Evolutionary conservation across 2,329 filamentous ascomycete genomes (phyloP), one percentile per base, ranked within the genome.

Genomic region (Xylariaceae sp.): DNA sequence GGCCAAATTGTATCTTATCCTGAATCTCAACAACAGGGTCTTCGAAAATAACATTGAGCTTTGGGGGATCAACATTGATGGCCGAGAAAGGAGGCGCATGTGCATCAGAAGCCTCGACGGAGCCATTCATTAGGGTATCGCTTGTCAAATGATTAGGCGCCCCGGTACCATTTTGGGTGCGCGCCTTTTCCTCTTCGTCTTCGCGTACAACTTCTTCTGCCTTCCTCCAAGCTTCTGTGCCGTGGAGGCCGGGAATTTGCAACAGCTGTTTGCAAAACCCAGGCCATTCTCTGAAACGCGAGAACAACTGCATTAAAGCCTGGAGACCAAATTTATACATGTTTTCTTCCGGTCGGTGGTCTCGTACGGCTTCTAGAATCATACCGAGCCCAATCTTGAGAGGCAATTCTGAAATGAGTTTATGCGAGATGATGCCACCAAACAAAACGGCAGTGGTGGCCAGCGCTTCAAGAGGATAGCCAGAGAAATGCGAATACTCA

Each of bases 261-360:
- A 95, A 74, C 5, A 99, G 81, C 57, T 94, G 85, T 57, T 88
- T 87, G 70, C 93, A 97, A 65, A 97, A 95, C 2, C 89, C 90
- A n/a, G 92, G 91, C 94, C 94, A 99, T 68, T 99, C 94, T 4
- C 85, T 81, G 42, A 99, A 84, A 33, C 94, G 85, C 32, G 84
- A 81, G 50, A 91, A 86, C 48, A 97, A 83, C 71, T 97, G 92
- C 70, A 97, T 87, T 55, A 99, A 81, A 13, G 94, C 94, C 70
- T 99, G 94, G 10, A 99, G 81, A 9, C 95, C 94, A 69, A 99
- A 99, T 66, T 97, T 96, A 77, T 94, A 97, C 94, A 99, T 97
- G 1, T 91, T 86, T 56, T 92, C 86, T 26, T 95, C 89, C 0
- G 89, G 85, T 26, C 82, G 77, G 65, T 94, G 91, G 59, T 96